These are phyloP conservation scores for Termitomyces bulborhizus DNA, from an alignment of 768 basidiomycete species.

Conservation along the genomic window DNA sequence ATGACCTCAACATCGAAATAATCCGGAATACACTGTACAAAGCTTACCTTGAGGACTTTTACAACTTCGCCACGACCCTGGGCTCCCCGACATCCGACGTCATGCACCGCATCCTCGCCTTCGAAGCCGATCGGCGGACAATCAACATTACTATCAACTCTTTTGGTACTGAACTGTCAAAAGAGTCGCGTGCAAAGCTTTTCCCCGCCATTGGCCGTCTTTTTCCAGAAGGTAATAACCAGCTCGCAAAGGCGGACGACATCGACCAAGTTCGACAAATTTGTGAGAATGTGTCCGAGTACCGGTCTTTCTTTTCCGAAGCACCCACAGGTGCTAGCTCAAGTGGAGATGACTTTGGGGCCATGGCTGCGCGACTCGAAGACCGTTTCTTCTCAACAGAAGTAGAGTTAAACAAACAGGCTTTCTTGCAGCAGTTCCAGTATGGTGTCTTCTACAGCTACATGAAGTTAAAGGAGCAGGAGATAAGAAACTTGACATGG, in stretches of 20 bases:
- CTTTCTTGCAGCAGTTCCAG: constrained; percentile 96
- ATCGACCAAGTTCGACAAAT: constrained; percentile 86
- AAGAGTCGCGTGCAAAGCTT: constrained; percentile 90
- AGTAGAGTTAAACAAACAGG: constrained; percentile 88
- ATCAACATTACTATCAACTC: constrained; percentile 99
- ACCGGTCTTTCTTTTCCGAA: constrained; percentile 80
- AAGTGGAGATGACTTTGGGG: constrained; percentile 36
- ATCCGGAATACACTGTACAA: constrained; percentile 99
- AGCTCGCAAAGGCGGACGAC: constrained; percentile 90
- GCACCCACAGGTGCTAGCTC: constrained; percentile 21
- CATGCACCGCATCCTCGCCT: constrained; percentile 88
- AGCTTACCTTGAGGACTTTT: constrained; percentile 97
- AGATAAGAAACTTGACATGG: constrained; percentile 85
- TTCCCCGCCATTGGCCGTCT: constrained; percentile 93
- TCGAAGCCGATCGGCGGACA: constrained; percentile 95
- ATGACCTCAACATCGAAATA: constrained; percentile 99
- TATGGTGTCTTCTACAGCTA: constrained; percentile 90
- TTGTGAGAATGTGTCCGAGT: constrained; percentile 86
- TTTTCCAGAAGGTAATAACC: constrained; percentile 94
- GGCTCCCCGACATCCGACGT: constrained; percentile 85
- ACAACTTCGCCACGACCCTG: constrained; percentile 72
- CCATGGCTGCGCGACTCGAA: constrained; percentile 65
- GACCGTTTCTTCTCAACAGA: constrained; percentile 94
- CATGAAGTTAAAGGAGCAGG: constrained; percentile 88
- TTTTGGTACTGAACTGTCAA: constrained; percentile 89